These are phyloP conservation scores for bread wheat (Triticum aestivum) DNA, from an alignment of 176 grass and related monocot species.

Conservation along the genomic window DNA sequence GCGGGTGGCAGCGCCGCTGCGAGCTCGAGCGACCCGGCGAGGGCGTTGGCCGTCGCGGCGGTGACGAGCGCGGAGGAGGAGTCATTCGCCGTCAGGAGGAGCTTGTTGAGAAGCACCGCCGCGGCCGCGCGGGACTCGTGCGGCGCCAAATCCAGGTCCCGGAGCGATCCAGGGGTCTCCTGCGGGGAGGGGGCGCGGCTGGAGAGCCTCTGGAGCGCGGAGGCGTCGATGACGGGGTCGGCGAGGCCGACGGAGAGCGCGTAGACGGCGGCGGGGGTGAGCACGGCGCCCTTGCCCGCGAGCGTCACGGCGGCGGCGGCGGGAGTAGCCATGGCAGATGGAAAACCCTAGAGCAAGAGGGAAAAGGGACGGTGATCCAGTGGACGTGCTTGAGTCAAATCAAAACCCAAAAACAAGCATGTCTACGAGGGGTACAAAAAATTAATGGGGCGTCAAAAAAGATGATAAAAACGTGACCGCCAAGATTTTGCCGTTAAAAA, in stretches of 20 bases:
- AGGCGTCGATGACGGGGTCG: slow-evolving; percentile 51
- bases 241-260: slow-evolving; percentile 44
- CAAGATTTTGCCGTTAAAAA: background rate
- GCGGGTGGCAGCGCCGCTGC: slow-evolving; percentile 32
- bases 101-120: slow-evolving; percentile 80
- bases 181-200: slow-evolving; percentile 29
- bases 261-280: slow-evolving; percentile 54
- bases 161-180: slow-evolving; percentile 24
- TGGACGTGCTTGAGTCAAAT: slow-evolving; percentile 14
- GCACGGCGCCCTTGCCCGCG: slow-evolving; percentile 65
- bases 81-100: slow-evolving; percentile 54
- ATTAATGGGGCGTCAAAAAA: background rate
- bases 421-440: background rate
- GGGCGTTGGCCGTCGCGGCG: slow-evolving; percentile 39
- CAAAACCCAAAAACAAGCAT: background rate
- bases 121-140: slow-evolving; percentile 59
- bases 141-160: slow-evolving; percentile 7
- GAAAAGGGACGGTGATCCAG: background rate
- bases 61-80: slow-evolving; percentile 38
- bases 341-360: slow-evolving; percentile 48
- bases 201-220: slow-evolving; percentile 68
- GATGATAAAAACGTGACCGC: background rate
- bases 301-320: slow-evolving; percentile 39
- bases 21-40: slow-evolving; percentile 47
- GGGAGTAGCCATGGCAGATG: slow-evolving; percentile 37